These are phyloP conservation scores for Colletotrichum sp. DNA, from an alignment of 2,329 filamentous ascomycete genomes.

Conservation along the genomic window DNA sequence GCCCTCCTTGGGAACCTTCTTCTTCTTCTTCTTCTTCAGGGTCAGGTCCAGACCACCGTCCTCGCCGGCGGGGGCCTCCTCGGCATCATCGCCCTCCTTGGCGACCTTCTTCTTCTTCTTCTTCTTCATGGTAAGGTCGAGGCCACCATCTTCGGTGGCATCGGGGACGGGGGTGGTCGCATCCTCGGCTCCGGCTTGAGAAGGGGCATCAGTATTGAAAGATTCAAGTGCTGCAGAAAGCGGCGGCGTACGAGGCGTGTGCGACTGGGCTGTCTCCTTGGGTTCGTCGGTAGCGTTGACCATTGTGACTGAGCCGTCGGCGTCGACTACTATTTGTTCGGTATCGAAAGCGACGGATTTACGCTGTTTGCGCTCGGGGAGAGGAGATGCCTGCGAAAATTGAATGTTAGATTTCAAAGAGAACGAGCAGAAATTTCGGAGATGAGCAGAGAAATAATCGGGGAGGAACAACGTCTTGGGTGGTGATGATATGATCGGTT, in stretches of 20 bases:
- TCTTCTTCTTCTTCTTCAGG: constrained; percentile 88
- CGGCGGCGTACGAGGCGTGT: constrained; percentile 72
- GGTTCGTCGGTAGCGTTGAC: constrained; percentile 75
- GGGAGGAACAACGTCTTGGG: constrained; percentile 5
- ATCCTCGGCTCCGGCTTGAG: constrained; percentile 43
- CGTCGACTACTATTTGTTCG: constrained; percentile 85
- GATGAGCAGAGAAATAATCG: not conserved
- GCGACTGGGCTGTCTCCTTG: constrained; percentile 82
- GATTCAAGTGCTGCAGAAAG: constrained; percentile 58
- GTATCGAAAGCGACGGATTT: constrained; percentile 96
- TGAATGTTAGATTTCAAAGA: constrained; percentile 11
- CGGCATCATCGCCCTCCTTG: constrained; percentile 57
- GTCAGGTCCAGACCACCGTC: constrained; percentile 63
- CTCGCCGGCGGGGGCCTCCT: constrained; percentile 45
- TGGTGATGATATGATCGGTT: not conserved
- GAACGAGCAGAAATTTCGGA: not conserved
- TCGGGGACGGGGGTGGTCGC: constrained; percentile 38
- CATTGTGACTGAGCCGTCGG: constrained; percentile 84
- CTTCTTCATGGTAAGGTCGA: constrained; percentile 65
- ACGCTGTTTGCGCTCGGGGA: constrained; percentile 72
- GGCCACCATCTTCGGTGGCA: constrained; percentile 62
- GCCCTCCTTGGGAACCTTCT: constrained; percentile 58
- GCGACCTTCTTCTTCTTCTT: constrained; percentile 80
- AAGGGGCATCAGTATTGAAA: constrained; percentile 56
- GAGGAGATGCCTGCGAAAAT: constrained; percentile 22